phyloP scores from a whole-genome alignment of 345 rosid species.

The Melastoma malabathricum region DNA sequence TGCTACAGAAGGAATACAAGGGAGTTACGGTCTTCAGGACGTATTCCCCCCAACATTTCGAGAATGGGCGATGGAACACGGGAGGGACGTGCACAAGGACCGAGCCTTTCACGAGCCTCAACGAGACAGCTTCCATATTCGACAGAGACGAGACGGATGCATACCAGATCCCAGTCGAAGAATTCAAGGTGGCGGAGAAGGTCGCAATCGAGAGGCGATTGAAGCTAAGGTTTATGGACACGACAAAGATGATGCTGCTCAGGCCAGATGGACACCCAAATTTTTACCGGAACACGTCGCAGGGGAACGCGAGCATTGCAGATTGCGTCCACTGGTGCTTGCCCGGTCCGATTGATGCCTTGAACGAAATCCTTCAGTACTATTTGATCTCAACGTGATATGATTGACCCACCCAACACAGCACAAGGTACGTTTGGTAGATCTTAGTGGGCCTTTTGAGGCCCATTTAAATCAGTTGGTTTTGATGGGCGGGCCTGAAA shows the following conservation, averaged over 20 bases:
- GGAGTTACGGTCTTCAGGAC: slow-evolving; percentile 35
- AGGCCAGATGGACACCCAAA: slow-evolving; percentile 61
- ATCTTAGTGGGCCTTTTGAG: too few species aligned
- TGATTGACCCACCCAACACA: too few species aligned
- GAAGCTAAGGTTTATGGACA: slow-evolving; percentile 23
- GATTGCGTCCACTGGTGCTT: slow-evolving; percentile 90
- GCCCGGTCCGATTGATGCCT: slow-evolving; percentile 64
- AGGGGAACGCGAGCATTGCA: slow-evolving; percentile 14
- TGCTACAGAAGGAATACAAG: slow-evolving; percentile 17
- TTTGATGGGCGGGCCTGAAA: too few species aligned
- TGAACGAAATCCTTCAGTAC: slow-evolving; percentile 45
- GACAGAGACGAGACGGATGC: slow-evolving; percentile 25
- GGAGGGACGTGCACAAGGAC: slow-evolving; percentile 57
- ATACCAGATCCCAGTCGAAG: slow-evolving; percentile 32
- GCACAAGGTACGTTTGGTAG: too few species aligned
- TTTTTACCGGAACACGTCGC: slow-evolving; percentile 17
- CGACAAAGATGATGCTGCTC: slow-evolving; percentile 41
- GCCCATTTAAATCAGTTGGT: too few species aligned
- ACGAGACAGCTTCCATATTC: too few species aligned
- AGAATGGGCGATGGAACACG: slow-evolving; percentile 49
- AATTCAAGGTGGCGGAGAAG: slow-evolving; percentile 22
- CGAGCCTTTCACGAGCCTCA: slow-evolving; percentile 23
- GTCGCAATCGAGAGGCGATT: slow-evolving; percentile 25
- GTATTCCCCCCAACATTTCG: slow-evolving; percentile 52
- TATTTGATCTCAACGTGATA: too few species aligned